Base-by-base conservation (phyloP, 2,329 filamentous ascomycete species). In the Sphaerulina musiva region DNA sequence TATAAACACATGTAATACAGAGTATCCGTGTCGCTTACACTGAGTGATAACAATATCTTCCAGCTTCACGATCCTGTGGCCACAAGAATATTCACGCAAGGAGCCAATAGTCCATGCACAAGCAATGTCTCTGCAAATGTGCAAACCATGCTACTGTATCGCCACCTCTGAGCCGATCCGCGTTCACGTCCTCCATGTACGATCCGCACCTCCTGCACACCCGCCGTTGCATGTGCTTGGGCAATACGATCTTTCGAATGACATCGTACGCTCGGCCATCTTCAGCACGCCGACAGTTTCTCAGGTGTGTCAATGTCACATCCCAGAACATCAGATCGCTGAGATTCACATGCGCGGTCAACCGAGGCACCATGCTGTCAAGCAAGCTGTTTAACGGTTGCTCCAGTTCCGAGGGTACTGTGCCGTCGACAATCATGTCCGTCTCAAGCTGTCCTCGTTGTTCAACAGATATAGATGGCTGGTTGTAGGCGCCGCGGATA, bases 291-390 rank as follows among this genome's bases (percentile, higher is more conserved):
- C 57, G 51, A 17, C 17, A 57, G 26, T 48, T 55, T 20, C 34
- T 23, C 5, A 57, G 42, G 4, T 86, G 85, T 9, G 93, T 75
- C 67, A 87, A 80, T 46, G 76, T 77, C 52, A 84, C 88, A 66
- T 93, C 82, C 46, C 81, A 80, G 70, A 89, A 86, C 71, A 87
- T 87, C 46, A 95, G 76, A 56, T 78, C 78, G 8, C 84, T 80
- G 29, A 82, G 78, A 60, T 93, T 82, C 9, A 84, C 77, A 51
- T 79, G 76, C 4, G 74, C 74, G 40, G 80, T 76, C 51, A 91
- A 78, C 17, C 76, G 74, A 0, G 74, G 75, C 29, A 89, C 70
- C 0, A 71, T 74, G 17, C 72, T 74, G 0, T 71, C 74, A 0
- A 83, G 66, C 2, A 83, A 68, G 4, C 70, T 70, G 20, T 70